Conservation (phyloP, 1,284 basidiomycete species). For the Tilletia setariae region DNA sequence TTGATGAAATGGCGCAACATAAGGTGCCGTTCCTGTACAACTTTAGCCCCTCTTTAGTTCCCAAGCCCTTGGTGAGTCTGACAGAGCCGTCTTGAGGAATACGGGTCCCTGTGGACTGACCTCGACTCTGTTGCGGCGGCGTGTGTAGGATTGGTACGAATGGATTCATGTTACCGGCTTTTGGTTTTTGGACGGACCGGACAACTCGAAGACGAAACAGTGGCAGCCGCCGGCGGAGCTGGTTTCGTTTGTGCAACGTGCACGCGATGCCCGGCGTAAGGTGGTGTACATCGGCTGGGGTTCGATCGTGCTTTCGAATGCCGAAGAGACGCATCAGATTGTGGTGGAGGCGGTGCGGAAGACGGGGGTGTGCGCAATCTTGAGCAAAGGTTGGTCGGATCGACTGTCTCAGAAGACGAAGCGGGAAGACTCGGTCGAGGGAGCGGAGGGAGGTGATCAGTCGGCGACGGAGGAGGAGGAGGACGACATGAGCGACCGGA, state of each 20-base stretch:
- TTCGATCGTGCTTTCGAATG: conserved; percentile 95
- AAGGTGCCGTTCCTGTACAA: conserved; percentile 97
- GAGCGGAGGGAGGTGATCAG: background rate
- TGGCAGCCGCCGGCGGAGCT: conserved; percentile 81
- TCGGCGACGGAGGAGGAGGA: conserved; percentile 26
- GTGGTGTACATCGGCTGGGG: conserved; percentile 97
- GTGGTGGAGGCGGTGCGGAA: conserved; percentile 78
- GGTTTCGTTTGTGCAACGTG: conserved; percentile 74
- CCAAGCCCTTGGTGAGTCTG: conserved; percentile 57
- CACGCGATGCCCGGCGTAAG: conserved; percentile 73
- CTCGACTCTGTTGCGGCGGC: too few relatives aligned
- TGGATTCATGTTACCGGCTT: conserved; percentile 86
- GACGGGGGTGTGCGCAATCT: conserved; percentile 80
- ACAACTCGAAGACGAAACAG: conserved; percentile 70
- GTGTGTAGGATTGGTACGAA: conserved; percentile 88
- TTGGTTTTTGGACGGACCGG: conserved; percentile 63
- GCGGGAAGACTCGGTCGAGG: too few relatives aligned
- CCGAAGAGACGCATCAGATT: conserved; percentile 81
- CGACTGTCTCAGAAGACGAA: conserved; percentile 57
- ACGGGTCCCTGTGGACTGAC: too few relatives aligned
- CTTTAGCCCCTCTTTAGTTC: conserved; percentile 76
- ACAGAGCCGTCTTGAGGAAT: too few relatives aligned
- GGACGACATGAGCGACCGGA: conserved; percentile 57
- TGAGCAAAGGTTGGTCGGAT: conserved; percentile 98
- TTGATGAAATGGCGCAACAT: conserved; percentile 91